Percentiles rank a stretch among this genome's conserved stretches.
These are phyloP conservation scores for Scenedesmus sp. DNA, from an alignment of 163 green algal species.

Conservation along the genomic window DNA sequence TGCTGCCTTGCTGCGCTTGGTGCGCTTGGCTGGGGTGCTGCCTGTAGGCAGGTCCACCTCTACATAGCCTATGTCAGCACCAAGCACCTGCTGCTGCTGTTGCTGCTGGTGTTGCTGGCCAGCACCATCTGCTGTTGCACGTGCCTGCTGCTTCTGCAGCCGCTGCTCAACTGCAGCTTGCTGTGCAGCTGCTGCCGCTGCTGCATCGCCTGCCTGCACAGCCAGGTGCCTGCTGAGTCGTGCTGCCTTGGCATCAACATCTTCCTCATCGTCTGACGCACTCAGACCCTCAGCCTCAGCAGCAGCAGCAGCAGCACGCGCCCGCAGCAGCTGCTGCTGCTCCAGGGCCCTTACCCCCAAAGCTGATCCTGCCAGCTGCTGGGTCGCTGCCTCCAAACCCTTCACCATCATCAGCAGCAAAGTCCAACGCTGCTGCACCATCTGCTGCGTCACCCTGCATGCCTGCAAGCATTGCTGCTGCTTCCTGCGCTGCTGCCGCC, in stretches of 20 bases:
- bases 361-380: conserved; percentile 52
- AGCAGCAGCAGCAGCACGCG: not conserved
- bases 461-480: conserved; percentile 69
- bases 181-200: conserved; percentile 20
- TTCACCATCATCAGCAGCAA: conserved; percentile 3
- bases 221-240: conserved; percentile 59
- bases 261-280: conserved; percentile 66
- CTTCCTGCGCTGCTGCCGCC: conserved; percentile 77
- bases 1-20: not conserved
- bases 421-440: conserved; percentile 22
- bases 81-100: not conserved
- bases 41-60: conserved; percentile 24
- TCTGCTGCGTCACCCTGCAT: conserved; percentile 61
- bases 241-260: conserved; percentile 77
- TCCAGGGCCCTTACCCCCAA: conserved; percentile 54
- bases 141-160: not conserved
- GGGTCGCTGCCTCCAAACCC: conserved; percentile 42
- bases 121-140: not conserved
- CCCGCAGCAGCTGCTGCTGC: conserved; percentile 3
- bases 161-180: not conserved
- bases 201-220: conserved; percentile 1
- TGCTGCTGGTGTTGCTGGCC: not conserved
- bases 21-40: not conserved
- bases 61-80: conserved; percentile 22
- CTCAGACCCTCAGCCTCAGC: not conserved